Conservation (phyloP, 345 rosid genomes). For the Nephelium lappaceum region DNA sequence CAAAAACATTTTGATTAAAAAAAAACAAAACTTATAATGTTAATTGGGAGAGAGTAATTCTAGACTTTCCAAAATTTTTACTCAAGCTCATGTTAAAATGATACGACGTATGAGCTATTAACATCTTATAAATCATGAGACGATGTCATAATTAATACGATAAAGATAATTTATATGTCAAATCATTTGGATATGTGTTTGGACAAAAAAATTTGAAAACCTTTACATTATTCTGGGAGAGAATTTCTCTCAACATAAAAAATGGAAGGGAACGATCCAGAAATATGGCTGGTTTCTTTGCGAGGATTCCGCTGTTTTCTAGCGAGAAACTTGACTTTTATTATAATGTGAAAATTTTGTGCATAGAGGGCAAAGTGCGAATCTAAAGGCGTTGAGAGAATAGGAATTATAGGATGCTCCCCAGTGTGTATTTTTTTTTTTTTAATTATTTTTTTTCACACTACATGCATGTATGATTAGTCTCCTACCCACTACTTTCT, state of each 20-base stretch:
- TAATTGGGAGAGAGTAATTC: too few species aligned
- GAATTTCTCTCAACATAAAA: background rate
- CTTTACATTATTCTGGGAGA: too few species aligned
- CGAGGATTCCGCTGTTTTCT: conserved; percentile 46
- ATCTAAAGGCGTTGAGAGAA: conserved; percentile 25
- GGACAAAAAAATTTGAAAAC: too few species aligned
- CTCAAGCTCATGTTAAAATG: too few species aligned
- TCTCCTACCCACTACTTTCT: conserved; percentile 12
- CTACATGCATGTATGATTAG: conserved; percentile 4
- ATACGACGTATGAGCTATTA: too few species aligned
- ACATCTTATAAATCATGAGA: too few species aligned
- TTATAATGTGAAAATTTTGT: background rate
- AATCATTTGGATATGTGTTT: too few species aligned
- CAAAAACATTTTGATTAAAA: background rate
- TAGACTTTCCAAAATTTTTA: too few species aligned
- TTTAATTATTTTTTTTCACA: background rate
- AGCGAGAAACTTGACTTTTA: background rate
- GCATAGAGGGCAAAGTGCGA: conserved; percentile 18
- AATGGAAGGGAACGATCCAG: conserved; percentile 30
- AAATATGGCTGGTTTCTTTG: conserved; percentile 43
- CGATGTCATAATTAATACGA: too few species aligned
- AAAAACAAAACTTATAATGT: background rate
- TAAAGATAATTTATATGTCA: too few species aligned
- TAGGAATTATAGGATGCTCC: conserved; percentile 27
- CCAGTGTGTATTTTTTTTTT: conserved; percentile 30